Evolutionary conservation across 2,329 filamentous ascomycete species (phyloP).

Genomic region (Mycosphaerella arachidis): DNA sequence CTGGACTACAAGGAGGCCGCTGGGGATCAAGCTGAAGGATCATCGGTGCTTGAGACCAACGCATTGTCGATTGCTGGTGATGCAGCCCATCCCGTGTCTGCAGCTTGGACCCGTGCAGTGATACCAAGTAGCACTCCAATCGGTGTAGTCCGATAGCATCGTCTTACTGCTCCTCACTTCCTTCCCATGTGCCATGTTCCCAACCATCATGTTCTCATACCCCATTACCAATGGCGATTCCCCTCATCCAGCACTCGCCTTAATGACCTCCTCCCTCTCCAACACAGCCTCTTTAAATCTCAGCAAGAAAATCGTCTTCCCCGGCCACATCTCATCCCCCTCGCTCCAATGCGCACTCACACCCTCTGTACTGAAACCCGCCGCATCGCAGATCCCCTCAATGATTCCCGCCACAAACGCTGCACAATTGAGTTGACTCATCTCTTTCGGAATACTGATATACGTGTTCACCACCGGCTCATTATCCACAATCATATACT

Average conservation of each 20-base stretch:
- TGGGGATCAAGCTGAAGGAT: neutral
- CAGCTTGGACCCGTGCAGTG: conserved; percentile 14
- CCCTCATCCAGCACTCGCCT: conserved; percentile 26
- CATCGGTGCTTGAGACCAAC: neutral
- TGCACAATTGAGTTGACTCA: conserved; percentile 94
- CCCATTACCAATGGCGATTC: neutral
- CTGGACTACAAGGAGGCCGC: conserved; percentile 3
- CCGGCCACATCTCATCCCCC: conserved; percentile 76
- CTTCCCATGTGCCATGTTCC: neutral
- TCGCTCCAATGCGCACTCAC: conserved; percentile 78
- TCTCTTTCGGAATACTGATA: conserved; percentile 87
- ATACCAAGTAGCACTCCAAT: conserved; percentile 14
- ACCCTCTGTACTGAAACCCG: conserved; percentile 73
- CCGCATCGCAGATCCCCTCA: conserved; percentile 91
- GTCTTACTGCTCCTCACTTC: neutral
- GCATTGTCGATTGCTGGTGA: conserved; percentile 1
- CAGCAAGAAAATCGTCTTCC: conserved; percentile 90
- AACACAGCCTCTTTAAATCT: conserved; percentile 89
- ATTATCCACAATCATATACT: conserved; percentile 99
- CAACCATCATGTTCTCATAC: neutral
- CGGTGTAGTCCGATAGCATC: conserved; percentile 16
- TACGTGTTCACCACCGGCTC: conserved; percentile 94
- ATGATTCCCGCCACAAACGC: conserved; percentile 93
- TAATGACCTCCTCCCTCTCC: conserved; percentile 68
- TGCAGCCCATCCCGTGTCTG: neutral